Conservation (phyloP, 495 filamentous ascomycete species). For the Astrocystis sublimbata region DNA sequence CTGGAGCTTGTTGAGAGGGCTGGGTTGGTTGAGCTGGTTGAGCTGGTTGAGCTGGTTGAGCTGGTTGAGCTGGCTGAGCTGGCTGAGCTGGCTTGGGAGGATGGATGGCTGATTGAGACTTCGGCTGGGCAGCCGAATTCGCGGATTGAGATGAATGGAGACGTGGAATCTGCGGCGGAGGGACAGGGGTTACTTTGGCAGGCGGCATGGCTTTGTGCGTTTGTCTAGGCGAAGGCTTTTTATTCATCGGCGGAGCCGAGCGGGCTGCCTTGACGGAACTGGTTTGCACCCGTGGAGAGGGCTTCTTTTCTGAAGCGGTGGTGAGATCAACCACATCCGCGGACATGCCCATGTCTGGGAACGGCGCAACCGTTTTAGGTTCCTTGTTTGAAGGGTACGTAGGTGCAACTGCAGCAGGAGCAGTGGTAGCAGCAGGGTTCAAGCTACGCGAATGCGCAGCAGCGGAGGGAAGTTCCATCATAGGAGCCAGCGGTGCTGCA, state of each 20-base stretch:
- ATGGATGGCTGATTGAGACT: conserved; percentile 20
- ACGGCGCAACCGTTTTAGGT: conserved; percentile 46
- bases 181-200: conserved; percentile 39
- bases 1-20: conserved; percentile 13
- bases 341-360: conserved; percentile 47
- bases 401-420: conserved; percentile 21
- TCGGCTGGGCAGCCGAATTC: conserved; percentile 21
- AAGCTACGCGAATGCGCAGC: conserved; percentile 20
- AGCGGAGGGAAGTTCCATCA: conserved; percentile 38
- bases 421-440: conserved; percentile 22
- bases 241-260: conserved; percentile 12
- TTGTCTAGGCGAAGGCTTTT: conserved; percentile 32
- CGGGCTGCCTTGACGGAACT: conserved; percentile 22
- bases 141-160: conserved; percentile 25
- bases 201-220: conserved; percentile 30
- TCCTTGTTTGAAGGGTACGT: conserved; percentile 31
- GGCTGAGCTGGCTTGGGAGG: conserved; percentile 16
- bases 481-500: conserved; percentile 41
- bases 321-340: conserved; percentile 30
- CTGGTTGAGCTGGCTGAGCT: conserved; percentile 13
- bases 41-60: conserved; percentile 21
- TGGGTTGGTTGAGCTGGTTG: conserved; percentile 18
- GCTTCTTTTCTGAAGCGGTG: conserved; percentile 27
- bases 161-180: conserved; percentile 37
- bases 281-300: conserved; percentile 24